A percentile compares a stretch with the other conserved stretches of the same genome.
Conservation (phyloP, 441 rosid species). For the Euphorbia celastroides region DNA sequence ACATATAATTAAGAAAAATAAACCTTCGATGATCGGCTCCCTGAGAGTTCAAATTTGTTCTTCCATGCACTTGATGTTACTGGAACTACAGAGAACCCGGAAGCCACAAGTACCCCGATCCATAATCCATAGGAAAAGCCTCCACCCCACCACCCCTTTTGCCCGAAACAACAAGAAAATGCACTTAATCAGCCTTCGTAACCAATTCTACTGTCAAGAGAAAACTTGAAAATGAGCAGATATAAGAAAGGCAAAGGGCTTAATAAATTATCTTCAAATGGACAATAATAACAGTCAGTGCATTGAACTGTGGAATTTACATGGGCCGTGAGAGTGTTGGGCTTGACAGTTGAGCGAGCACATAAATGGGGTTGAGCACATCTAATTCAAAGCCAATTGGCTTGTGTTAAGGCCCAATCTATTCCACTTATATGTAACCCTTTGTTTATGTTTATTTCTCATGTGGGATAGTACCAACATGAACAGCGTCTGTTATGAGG, state of each 20-base stretch:
- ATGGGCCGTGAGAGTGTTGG: no score
- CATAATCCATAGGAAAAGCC: constrained; percentile 87
- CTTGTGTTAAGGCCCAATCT: no score
- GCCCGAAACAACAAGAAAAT: constrained; percentile 18
- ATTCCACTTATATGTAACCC: no score
- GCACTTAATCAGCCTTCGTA: neutral
- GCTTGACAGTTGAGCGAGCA: no score
- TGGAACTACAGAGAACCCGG: constrained; percentile 80
- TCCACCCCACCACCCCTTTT: constrained; percentile 96
- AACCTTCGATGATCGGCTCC: constrained; percentile 52
- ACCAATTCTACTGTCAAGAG: neutral
- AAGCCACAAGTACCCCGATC: constrained; percentile 83
- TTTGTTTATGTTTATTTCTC: no score
- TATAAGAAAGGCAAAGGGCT: neutral
- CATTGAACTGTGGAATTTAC: no score
- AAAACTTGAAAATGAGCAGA: neutral
- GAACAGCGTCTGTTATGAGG: no score
- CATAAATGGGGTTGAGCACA: no score
- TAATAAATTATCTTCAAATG: neutral
- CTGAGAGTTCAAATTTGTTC: constrained; percentile 49
- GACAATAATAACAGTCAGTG: no score
- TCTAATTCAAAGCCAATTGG: no score
- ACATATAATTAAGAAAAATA: neutral
- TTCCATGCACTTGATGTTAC: constrained; percentile 69
- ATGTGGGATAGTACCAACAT: no score